Evolutionary conservation across 805 yeast species (phyloP), one percentile per base, ranked within the genome.

Genomic region (Naumovozyma dairenensis): DNA sequence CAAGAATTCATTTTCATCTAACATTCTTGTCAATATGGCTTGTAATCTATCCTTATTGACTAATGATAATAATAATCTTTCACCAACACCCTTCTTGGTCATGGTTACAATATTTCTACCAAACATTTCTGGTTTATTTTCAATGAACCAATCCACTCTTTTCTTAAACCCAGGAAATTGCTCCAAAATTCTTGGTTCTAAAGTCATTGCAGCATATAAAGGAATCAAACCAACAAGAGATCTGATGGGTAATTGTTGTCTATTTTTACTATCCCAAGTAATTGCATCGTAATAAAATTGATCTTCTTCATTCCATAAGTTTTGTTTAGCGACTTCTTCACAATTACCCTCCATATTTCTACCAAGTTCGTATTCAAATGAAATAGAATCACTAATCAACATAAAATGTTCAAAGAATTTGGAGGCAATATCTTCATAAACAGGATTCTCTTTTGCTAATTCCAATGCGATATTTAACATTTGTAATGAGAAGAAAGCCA

Each of bases 401-500:
- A 87, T 61, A 59, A 85, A 86, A 59, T 86, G 96, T 64, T 87
- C 96, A 59, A 87, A 85, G 58, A 86, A 86, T 62, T 87, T 87
- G 36, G 94, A 80, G 3, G 96, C 96, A 57, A 86, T 82, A 53
- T 85, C 89, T 60, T 86, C 95, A 60, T 87, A 87, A 13, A 82
- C 92, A 1, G 83, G 77, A 44, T 84, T 76, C 30, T 79, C 75
- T 55, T 81, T 85, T 15, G 96, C 89, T 48, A 86, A 70, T 58
- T 87, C 96, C 43, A 86, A 68, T 0, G 96, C 87, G 54, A 87
- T 87, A 57, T 84, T 87, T 60, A 87, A 71, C 96, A 86, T 85
- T 53, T 82, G 87, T 48, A 87, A 65, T 22, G 80, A 74, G 63
- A 80, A 86, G 65, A 89, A 86, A 0, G 95, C 96, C 92, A 86